Base-by-base conservation (phyloP, 768 basidiomycete species). In the Lactarius evosmus region DNA sequence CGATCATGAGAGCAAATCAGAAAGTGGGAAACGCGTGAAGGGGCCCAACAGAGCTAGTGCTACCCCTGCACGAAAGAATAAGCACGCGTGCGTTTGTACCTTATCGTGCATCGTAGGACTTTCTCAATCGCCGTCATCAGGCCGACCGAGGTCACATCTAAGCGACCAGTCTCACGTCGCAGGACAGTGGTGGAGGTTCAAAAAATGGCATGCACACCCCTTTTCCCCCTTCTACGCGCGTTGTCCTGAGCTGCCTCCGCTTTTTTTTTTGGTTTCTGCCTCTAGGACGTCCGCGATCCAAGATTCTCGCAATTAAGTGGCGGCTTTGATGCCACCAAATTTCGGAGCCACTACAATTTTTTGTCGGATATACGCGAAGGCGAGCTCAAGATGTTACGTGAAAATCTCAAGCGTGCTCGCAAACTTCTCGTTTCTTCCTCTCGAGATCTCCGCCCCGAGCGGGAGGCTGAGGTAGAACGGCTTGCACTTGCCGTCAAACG, bases 251-350 rank as follows among this genome's bases (percentile, higher is more conserved):
- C 34, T 44, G 17, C n/a, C 59, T 25, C n/a, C n/a, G 12, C 16
- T 36, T 16, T 58, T 30, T 53, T 16, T 38, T 0, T 38, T 16
- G 2, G 1, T 40, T 40, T 53, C 14, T 19, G 27, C 33, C n/a
- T n/a, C n/a, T 67, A 95, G 93, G 83, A 87, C 75, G 73, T 86
- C 16, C 84, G 94, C 33, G 95, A 98, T 75, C 95, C 95, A 1
- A 85, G 95, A 53, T 98, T 98, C 75, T 77, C 89, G 30, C 80
- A 85, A 30, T 75, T 89, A 9, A 79, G 88, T 16, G 93, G 93
- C 16, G 79, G 84, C 65, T 85, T 88, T 68, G 83, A 87, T 17
- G 69, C 80, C 0, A 75, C 85, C 52, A 83, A 84, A 36, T 95
- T 92, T 73, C 82, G 79, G 22, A 72, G 82, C 51, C 84, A 86